Conservation (phyloP, 331 rosid genomes). For the Arachis monticola region DNA sequence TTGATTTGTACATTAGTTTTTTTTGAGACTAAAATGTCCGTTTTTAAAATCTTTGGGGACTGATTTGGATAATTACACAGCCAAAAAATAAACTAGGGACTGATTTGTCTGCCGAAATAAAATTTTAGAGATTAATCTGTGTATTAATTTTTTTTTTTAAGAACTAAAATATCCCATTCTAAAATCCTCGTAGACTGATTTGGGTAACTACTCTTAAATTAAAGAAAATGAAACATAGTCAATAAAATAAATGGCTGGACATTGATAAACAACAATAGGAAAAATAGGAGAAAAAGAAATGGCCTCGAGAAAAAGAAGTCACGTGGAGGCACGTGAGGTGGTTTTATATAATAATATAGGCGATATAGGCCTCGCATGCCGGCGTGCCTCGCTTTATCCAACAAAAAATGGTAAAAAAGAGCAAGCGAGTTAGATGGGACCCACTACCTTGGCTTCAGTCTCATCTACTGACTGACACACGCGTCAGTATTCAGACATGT, state of each 20-base stretch:
- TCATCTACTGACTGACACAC: conserved; percentile 42
- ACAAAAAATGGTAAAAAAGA: conserved; percentile 43
- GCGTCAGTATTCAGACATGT: conserved; percentile 55
- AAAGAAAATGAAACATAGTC: background rate
- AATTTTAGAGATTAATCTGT: no score
- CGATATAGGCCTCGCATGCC: conserved; percentile 65
- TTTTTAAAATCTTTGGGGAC: no score
- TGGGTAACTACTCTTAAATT: no score
- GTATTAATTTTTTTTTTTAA: no score
- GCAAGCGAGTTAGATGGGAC: conserved; percentile 42
- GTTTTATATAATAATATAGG: background rate
- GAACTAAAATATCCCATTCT: no score
- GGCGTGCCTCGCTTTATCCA: conserved; percentile 72
- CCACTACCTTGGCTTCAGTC: conserved; percentile 55
- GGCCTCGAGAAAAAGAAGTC: conserved; percentile 47
- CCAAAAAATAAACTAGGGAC: no score
- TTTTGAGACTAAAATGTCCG: no score
- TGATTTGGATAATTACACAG: no score
- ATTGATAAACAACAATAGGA: background rate
- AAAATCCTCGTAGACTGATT: no score
- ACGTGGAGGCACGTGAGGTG: conserved; percentile 64
- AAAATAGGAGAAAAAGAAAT: background rate
- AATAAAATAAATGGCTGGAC: background rate
- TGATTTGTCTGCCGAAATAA: no score
- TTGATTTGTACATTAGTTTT: no score